Evolutionary conservation across 2,329 filamentous ascomycete species (phyloP), one percentile per base, ranked within the genome.

Genomic region (Calonectria henricotiae): DNA sequence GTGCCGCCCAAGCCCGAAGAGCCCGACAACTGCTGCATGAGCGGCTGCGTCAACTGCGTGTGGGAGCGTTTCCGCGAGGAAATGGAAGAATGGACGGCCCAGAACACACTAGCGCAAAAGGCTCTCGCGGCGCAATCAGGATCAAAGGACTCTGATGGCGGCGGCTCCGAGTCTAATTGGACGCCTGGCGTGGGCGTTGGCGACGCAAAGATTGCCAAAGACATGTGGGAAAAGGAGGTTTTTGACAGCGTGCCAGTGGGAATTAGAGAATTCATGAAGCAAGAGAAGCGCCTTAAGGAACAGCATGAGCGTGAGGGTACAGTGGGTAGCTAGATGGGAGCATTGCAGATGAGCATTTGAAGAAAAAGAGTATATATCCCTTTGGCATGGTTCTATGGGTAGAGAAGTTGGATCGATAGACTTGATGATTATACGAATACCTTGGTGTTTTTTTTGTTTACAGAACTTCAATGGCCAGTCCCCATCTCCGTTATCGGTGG

Each of bases 21-120:
- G 83, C 96, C 96, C 4, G 96, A 98, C 78, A 98, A 99, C 80
- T 99, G 96, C 87, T 99, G 96, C 83, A 99, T 99, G 96, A 96
- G 94, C 79, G 96, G 96, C 3, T 99, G 96, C 80, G 96, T 98
- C 60, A 95, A 98, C 81, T 99, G 96, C 82, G 96, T 98, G 3
- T 98, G 95, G 95, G 95, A 98, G 77, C 87, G 90, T 64, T 98
- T 92, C 82, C 89, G 95, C 9, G 96, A 99, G 75, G 96, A 98
- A 63, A 88, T 98, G 83, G 95, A 98, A 81, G 93, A 94, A 68
- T 98, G 95, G 94, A 92, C 91, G 4, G 84, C 86, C 15, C 88
- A 90, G 69, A 89, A 88, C 41, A 84, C 86, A 4, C 88, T 92
- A 78, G 94, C 94, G 1, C 88, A 91, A 76, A 79, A 79, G 41